Evolutionary conservation across 371 early-diverging fungal genomes (phyloP), one percentile per base, ranked within the genome.

Genomic region (Furculomyces boomerangus): DNA sequence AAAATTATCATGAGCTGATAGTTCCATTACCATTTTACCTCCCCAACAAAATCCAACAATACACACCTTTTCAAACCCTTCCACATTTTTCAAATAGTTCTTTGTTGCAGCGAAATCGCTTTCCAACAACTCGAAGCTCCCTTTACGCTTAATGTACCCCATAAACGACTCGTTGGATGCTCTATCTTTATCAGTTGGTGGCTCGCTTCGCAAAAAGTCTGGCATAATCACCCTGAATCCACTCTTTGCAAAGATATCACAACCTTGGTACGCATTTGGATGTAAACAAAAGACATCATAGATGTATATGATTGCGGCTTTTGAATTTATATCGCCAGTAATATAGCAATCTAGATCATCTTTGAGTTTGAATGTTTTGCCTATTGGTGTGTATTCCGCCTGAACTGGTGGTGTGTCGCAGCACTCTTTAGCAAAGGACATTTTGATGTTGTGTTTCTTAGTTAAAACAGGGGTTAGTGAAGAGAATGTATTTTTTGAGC

Each of bases 1-100:
- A 1, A 60, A 71, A 8, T 58, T 58, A 25, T 60, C 57, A 49
- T 56, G 57, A 1, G 62, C 44, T 22, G 64, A 49, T 31, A 60
- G 68, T 13, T 47, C 24, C 16, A 70, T 56, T 2, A 60, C 66
- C 22, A 68, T 56, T 56, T 76, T 74, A 16, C 67, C 78, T 49
- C 80, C 81, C 81, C 81, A 80, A 68, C 82, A 81, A 66, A 79
- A 79, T 18, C 82, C 84, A 43, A 79, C 61, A 2, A 77, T 18
- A 28, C 75, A 72, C 40, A 72, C 71, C 35, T 62, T 57, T 24
- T 45, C 56, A 24, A 66, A 62, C 30, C 76, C 79, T 16, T 68
- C 63, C 30, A 41, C 52, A 26, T 54, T 47, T 39, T 64, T 59
- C 25, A 81, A 62, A 52, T 66, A 59, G n/a, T 65, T 57, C 40